These are phyloP conservation scores for Fusarium brevicatenulatum DNA, from an alignment of 2,329 filamentous ascomycete species.

Conservation along the genomic window DNA sequence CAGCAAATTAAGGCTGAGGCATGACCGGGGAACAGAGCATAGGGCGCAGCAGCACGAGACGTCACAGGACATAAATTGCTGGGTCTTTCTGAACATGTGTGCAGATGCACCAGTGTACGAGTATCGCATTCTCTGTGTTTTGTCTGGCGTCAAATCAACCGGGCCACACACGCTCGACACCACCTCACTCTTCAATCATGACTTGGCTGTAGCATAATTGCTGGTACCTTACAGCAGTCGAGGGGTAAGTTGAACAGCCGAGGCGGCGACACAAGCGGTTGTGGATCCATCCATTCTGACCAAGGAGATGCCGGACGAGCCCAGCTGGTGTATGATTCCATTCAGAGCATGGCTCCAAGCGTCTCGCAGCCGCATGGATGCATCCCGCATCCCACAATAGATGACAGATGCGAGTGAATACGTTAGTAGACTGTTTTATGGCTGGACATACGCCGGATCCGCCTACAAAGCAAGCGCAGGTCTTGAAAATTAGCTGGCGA, in stretches of 20 bases:
- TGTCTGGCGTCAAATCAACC: neutral
- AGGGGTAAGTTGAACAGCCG: constrained; percentile 27
- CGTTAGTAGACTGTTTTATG: neutral
- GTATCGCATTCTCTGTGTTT: neutral
- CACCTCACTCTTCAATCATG: constrained; percentile 4
- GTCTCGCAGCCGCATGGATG: neutral
- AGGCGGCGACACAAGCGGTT: constrained; percentile 20
- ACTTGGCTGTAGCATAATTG: constrained; percentile 19
- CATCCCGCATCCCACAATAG: constrained; percentile 1
- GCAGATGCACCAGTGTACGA: neutral
- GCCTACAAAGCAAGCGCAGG: constrained; percentile 18
- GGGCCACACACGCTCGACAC: constrained; percentile 3
- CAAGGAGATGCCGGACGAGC: constrained; percentile 22
- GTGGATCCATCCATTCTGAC: constrained; percentile 24
- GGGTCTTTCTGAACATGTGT: neutral
- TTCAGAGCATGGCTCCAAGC: constrained; percentile 2
- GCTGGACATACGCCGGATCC: constrained; percentile 10
- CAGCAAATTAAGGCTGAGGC: constrained; percentile 25
- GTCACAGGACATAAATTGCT: neutral
- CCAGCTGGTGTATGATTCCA: constrained; percentile 21
- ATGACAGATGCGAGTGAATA: neutral
- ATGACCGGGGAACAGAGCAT: constrained; percentile 1
- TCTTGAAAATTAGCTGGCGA: neutral
- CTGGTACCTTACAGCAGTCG: constrained; percentile 38
- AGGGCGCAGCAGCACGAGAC: constrained; percentile 1